phyloP scores from a whole-genome alignment of 2,329 filamentous ascomycete species.

The Fusarium foetens region DNA sequence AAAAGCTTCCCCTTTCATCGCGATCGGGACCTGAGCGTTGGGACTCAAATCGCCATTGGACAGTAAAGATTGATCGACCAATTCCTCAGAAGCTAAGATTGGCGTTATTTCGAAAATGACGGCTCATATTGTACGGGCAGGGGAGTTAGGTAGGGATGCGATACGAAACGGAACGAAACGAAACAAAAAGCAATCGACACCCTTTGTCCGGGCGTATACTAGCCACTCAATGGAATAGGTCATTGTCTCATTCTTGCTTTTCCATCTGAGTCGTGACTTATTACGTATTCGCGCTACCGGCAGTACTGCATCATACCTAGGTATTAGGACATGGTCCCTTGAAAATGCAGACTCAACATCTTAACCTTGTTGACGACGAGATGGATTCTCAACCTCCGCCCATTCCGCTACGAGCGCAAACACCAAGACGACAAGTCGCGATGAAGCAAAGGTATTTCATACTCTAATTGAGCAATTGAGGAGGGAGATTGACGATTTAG shows the following conservation, averaged over 20 bases:
- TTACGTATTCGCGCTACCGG: neutral
- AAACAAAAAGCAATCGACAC: slow-evolving; percentile 1
- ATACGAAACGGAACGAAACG: neutral
- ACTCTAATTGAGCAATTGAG: too few relatives aligned
- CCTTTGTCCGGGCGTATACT: neutral
- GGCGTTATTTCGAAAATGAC: neutral
- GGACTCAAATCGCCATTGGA: neutral
- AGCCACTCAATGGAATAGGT: neutral
- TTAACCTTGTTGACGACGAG: slow-evolving; percentile 25
- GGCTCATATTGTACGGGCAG: neutral
- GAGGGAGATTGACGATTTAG: neutral
- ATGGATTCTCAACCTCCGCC: slow-evolving; percentile 13
- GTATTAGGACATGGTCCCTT: neutral
- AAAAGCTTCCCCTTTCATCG: neutral
- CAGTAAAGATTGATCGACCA: neutral
- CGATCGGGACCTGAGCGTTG: neutral
- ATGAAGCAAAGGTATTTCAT: slow-evolving; percentile 10
- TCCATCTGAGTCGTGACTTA: neutral
- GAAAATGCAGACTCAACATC: slow-evolving; percentile 18
- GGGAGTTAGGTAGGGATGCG: neutral
- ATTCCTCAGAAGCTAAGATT: neutral
- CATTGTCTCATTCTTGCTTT: neutral
- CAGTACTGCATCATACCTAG: neutral
- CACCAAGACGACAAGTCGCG: slow-evolving; percentile 9
- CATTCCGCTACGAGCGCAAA: slow-evolving; percentile 7